A percentile compares a stretch with the other conserved stretches of the same genome.
Evolutionary conservation across 257 asterid species (phyloP).

Genomic region (Scutellaria baicalensis): DNA sequence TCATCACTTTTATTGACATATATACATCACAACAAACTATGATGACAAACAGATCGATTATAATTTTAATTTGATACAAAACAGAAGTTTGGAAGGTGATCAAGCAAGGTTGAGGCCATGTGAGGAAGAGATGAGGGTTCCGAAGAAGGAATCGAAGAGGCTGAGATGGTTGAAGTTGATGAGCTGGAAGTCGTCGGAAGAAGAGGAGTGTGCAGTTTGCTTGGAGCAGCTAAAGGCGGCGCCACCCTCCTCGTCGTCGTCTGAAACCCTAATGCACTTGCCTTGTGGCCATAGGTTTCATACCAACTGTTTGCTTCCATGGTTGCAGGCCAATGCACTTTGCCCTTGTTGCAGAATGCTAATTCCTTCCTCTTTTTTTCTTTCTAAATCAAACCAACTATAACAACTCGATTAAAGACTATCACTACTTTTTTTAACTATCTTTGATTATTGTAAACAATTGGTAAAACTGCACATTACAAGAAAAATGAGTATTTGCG

Average conservation of each 20-base stretch:
- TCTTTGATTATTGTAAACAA: no score
- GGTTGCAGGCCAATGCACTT: slow-evolving; percentile 55
- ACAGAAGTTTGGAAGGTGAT: neutral
- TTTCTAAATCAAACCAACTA: neutral
- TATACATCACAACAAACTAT: no score
- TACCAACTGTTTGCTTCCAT: slow-evolving; percentile 57
- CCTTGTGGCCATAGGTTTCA: slow-evolving; percentile 70
- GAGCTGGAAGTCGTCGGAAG: slow-evolving; percentile 52
- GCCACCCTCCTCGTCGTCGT: no score
- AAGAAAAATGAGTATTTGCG: no score
- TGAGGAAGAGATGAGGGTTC: no score
- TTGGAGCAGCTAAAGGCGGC: slow-evolving; percentile 41
- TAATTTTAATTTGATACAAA: no score
- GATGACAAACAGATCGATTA: no score
- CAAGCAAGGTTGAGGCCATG: no score
- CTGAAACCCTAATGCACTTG: slow-evolving; percentile 49
- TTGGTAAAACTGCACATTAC: no score
- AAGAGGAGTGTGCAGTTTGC: slow-evolving; percentile 72
- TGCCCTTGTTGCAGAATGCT: slow-evolving; percentile 72
- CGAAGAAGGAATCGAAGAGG: slow-evolving; percentile 42
- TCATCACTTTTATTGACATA: no score
- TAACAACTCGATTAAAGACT: no score
- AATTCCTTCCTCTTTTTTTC: slow-evolving; percentile 19
- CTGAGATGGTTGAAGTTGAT: slow-evolving; percentile 41
- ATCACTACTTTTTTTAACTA: no score